phyloP scores from a whole-genome alignment of 2,329 filamentous ascomycete species.

The Lecanicillium sp. region DNA sequence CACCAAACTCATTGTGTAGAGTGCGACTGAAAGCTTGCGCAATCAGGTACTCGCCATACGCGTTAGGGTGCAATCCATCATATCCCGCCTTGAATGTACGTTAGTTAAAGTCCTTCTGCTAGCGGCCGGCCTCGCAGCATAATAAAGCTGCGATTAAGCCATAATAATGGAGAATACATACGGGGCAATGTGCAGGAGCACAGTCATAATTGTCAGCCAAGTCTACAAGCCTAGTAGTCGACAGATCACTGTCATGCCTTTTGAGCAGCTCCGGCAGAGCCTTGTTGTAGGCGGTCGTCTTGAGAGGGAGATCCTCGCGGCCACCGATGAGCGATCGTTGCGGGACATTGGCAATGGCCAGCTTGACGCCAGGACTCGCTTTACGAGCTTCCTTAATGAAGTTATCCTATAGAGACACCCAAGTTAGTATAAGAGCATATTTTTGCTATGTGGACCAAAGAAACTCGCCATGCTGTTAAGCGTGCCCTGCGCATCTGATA shows the following conservation, averaged over 20 bases:
- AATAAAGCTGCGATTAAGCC: too few relatives aligned
- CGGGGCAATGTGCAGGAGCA: not conserved
- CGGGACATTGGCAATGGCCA: slow-evolving; percentile 23
- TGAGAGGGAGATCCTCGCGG: slow-evolving; percentile 15
- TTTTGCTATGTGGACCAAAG: not conserved
- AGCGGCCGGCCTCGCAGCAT: too few relatives aligned
- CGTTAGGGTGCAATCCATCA: slow-evolving; percentile 3
- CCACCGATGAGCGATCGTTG: slow-evolving; percentile 17
- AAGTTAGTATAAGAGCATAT: not conserved
- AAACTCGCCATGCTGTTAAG: slow-evolving; percentile 3
- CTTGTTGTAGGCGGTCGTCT: slow-evolving; percentile 19
- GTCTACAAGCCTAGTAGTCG: slow-evolving; percentile 23
- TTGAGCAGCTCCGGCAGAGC: slow-evolving; percentile 9
- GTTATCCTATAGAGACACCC: slow-evolving; percentile 1
- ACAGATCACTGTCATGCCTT: slow-evolving; percentile 17
- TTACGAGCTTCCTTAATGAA: slow-evolving; percentile 23
- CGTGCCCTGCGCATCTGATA: slow-evolving; percentile 5
- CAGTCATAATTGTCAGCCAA: slow-evolving; percentile 17
- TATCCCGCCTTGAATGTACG: slow-evolving; percentile 1
- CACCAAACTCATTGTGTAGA: not conserved
- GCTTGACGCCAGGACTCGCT: slow-evolving; percentile 17
- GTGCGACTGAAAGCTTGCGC: slow-evolving; percentile 3
- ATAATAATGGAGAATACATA: not conserved
- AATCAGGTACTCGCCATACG: slow-evolving; percentile 1
- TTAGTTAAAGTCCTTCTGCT: not conserved